Conservation (phyloP, 257 asterid genomes). For the Solanum verrucosum region DNA sequence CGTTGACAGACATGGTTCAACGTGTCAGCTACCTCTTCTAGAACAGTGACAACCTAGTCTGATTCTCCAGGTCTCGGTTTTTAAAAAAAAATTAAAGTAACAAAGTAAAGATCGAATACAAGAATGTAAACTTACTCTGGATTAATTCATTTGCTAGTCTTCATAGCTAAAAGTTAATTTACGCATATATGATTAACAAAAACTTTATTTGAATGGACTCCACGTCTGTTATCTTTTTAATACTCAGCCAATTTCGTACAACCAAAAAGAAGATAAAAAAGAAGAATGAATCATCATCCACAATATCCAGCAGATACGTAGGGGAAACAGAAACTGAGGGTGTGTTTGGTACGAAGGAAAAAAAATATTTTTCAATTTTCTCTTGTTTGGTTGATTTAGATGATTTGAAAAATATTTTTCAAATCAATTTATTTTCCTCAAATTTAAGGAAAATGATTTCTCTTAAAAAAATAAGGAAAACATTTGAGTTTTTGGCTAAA, state of each 20-base stretch:
- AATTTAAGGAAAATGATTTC: too few relatives aligned
- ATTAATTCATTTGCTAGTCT: background rate
- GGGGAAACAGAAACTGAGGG: background rate
- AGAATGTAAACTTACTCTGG: background rate
- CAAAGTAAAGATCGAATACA: background rate
- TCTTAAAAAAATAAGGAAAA: too few relatives aligned
- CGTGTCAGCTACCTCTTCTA: too few relatives aligned
- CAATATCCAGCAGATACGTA: background rate
- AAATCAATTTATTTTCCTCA: too few relatives aligned
- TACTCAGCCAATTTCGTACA: background rate
- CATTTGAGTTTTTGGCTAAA: too few relatives aligned
- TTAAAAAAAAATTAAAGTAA: accelerated
- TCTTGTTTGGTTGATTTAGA: too few relatives aligned
- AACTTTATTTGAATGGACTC: background rate
- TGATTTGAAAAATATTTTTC: too few relatives aligned
- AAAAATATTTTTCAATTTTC: too few relatives aligned
- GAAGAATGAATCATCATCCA: constrained; percentile 1
- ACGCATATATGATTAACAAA: background rate
- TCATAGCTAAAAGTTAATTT: background rate
- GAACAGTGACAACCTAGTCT: too few relatives aligned
- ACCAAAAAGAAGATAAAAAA: background rate
- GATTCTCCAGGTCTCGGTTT: too few relatives aligned
- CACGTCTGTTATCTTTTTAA: background rate
- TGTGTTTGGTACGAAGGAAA: too few relatives aligned
- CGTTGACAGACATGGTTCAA: background rate